Evolutionary conservation across 306 rosid genomes (phyloP), one percentile per base, ranked within the genome.

Genomic region (Cucumis hystrix): DNA sequence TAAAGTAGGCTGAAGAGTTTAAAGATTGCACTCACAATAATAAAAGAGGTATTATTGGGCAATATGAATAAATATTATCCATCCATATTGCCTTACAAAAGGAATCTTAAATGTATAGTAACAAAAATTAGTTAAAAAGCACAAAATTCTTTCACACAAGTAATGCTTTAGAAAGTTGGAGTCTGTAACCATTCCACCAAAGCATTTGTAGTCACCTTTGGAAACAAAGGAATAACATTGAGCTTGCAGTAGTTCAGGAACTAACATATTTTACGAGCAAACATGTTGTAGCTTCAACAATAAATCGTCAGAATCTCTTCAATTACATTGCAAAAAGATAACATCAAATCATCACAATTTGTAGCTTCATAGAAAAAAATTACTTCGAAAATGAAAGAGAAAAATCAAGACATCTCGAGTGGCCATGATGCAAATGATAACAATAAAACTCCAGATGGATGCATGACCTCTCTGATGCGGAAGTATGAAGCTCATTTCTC

Each of bases 131-230:
- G 61, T 70, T 74, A 33, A 74, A n/a, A 68, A 76, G 47, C 43
- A 66, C 47, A 49, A 75, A 66, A 66, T 81, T 83, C 85, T 64
- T 80, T 82, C 89, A 88, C 86, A 65, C 85, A 61, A 87, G 85
- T 87, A 81, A 82, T 82, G 87, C 87, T 84, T 84, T 83, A 79
- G 84, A 84, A 51, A 81, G 88, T 88, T 87, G 83, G 87, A 82
- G 85, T 51, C 80, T 79, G 84, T 71, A 83, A 82, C n/a, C n/a
- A n/a, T n/a, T n/a, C 87, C 81, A 80, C 87, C 80, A 87, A 78
- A 85, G 84, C 80, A 79, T 79, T 85, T n/a, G 85, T 64, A 84
- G 89, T 87, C 96, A 87, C 96, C 87, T 87, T 84, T 75, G 39
- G 79, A 79, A 45, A 20, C 75, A 76, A 33, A 64, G 5, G 56